Evolutionary conservation across 2,329 filamentous ascomycete species (phyloP), one percentile per base, ranked within the genome.

Genomic region (Neonectria sp.): DNA sequence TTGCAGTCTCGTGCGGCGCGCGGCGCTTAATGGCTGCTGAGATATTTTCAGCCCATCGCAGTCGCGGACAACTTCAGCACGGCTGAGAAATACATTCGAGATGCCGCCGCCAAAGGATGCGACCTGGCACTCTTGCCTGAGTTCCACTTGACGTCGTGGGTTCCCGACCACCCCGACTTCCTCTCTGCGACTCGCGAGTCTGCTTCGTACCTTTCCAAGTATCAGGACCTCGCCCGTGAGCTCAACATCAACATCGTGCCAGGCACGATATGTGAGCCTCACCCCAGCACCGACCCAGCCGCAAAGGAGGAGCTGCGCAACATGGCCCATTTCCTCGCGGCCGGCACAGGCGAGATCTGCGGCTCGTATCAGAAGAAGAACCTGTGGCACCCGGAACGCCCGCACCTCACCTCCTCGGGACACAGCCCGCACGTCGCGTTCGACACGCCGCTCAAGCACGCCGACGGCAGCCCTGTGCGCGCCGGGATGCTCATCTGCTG

Each of bases 131-230:
- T 93, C 1, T 80, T 90, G 1, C 92, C 91, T 2, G 91, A 94
- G 75, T 94, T 95, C 77, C 92, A 95, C 73, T 85, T 96, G 12
- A 93, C 92, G 0, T 90, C 89, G 60, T 95, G 93, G 91, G 83
- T 88, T 35, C 89, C 92, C 55, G 85, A 89, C 29, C 85, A 91
- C 48, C 83, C 88, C 0, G 83, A 81, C 4, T 94, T 93, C 76
- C 80, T 87, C 45, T 76, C 82, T 0, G 82, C 88, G 0, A 84
- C 84, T 35, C 82, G 87, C 29, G 91, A 75, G 8, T 77, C 90
- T 68, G 79, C 84, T 12, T 75, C 75, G 0, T 93, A 91, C 75
- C 82, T 94, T 0, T 75, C 83, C 6, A 86, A 83, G 70, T 94
- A 93, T 74, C 87, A 88, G 67, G 81, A 82, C 1, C 82, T 95